Evolutionary conservation across 75 land plant genomes (phyloP).

Genomic region (Gnetum montanum): DNA sequence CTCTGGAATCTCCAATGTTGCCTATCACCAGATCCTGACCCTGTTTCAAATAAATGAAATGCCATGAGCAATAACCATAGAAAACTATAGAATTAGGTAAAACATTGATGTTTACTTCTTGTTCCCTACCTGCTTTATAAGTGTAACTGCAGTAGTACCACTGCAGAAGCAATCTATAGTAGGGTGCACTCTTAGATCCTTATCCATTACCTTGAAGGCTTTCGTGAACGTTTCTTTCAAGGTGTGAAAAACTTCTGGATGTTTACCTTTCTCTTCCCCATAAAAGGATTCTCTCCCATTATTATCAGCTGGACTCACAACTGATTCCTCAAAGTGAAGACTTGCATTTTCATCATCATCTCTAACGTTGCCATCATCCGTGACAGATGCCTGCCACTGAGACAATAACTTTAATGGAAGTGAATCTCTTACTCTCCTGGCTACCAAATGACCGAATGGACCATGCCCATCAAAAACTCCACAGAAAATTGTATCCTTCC

Average conservation of each 20-base stretch:
- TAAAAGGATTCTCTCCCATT: constrained; percentile 17
- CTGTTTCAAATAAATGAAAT: constrained; percentile 18
- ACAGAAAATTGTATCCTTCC: constrained; percentile 68
- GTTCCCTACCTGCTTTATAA: constrained; percentile 72
- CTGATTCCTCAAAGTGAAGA: constrained; percentile 42
- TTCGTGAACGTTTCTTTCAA: constrained; percentile 62
- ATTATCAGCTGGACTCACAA: constrained; percentile 29
- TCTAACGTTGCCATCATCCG: constrained; percentile 5
- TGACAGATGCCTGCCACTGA: constrained; percentile 27
- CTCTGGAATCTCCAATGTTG: constrained; percentile 89
- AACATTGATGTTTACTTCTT: neutral
- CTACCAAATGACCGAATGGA: constrained; percentile 84
- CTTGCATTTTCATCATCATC: constrained; percentile 16
- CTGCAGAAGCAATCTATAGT: constrained; percentile 93
- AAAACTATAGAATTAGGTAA: neutral
- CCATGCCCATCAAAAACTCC: constrained; percentile 96
- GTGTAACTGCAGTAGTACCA: constrained; percentile 88
- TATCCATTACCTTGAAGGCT: constrained; percentile 83
- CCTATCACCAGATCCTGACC: constrained; percentile 75
- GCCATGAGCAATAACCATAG: neutral
- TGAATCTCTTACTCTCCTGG: constrained; percentile 73
- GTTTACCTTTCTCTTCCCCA: constrained; percentile 28
- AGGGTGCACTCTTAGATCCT: constrained; percentile 69
- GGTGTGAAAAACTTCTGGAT: constrained; percentile 37
- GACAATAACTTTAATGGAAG: constrained; percentile 58